Evolutionary conservation across 768 basidiomycete species (phyloP), one percentile per base, ranked within the genome.

Genomic region (Hortiboletus flavorubellus): DNA sequence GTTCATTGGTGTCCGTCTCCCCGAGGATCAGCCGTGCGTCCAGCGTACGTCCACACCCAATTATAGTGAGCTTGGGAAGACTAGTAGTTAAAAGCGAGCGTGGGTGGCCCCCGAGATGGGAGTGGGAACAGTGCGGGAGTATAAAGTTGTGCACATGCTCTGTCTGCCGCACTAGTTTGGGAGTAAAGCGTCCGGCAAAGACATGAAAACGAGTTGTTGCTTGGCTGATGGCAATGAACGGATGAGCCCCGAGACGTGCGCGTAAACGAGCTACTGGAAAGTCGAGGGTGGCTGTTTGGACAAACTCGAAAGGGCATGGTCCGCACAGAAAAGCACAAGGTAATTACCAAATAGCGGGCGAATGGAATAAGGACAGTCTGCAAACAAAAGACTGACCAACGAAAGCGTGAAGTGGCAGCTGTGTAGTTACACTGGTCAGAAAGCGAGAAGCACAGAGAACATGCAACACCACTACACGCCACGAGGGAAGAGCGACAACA

Each of bases 401-500:
- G 60, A 62, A 66, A 59, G 64, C 46, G 61, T 54, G 55, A 59
- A 62, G 56, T 41, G 61, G 61, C 55, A 56, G 61, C 66, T 70
- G 67, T 59, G 63, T 61, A 59, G 51, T 55, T 49, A 65, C 56
- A 59, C 59, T 29, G 33, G 71, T 73, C 66, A 71, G 68, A 68
- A 66, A 51, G 53, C 54, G 66, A 62, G 56, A 72, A 68, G 68
- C 61, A 68, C 53, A 56, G 59, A 58, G 46, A 49, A 59, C 44
- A 55, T 58, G 62, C 57, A 49, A 68, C 64, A 61, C 59, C 68
- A 67, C 56, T 63, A 65, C 67, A 69, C 59, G 66, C 62, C 64
- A 62, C 41, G 60, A 53, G 61, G 38, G 51, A 60, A 57, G 53
- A 47, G 61, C 61, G 64, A 73, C 66, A 68, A 68, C 67, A 71